Conservation (phyloP, 2,329 filamentous ascomycete species). For the Colletotrichum nymphaeae region DNA sequence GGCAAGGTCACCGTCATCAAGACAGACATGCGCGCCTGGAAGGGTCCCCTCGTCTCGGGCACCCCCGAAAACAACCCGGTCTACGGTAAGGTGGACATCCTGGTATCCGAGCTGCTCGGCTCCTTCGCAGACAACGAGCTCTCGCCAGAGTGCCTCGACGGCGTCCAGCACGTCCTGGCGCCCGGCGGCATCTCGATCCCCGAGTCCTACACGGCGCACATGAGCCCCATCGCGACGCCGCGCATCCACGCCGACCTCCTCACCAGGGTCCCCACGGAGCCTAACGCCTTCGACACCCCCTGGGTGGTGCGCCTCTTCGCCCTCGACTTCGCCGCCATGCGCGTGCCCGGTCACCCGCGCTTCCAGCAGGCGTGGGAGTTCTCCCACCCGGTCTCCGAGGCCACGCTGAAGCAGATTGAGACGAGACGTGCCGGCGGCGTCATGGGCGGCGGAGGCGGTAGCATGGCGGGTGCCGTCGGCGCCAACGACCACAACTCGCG, state of each 20-base stretch:
- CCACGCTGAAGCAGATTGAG: conserved; percentile 66
- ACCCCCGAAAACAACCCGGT: conserved; percentile 56
- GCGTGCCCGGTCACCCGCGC: conserved; percentile 65
- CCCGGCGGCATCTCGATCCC: conserved; percentile 93
- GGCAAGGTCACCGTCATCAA: conserved; percentile 88
- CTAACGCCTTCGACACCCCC: conserved; percentile 85
- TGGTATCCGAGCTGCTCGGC: conserved; percentile 92
- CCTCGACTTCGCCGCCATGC: conserved; percentile 80
- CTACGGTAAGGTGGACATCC: conserved; percentile 83
- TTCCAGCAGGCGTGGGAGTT: conserved; percentile 87
- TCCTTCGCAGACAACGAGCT: conserved; percentile 98
- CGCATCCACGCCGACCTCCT: conserved; percentile 86
- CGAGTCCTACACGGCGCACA: conserved; percentile 89
- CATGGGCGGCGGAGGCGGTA: conserved; percentile 75
- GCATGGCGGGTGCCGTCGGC: conserved; percentile 80
- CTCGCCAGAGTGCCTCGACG: conserved; percentile 95
- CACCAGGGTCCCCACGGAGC: conserved; percentile 69
- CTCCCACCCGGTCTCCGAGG: conserved; percentile 75
- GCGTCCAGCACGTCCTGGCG: conserved; percentile 89
- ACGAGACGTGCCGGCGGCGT: conserved; percentile 72
- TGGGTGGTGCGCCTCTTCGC: conserved; percentile 95
- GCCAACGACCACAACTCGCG: conserved; percentile 93
- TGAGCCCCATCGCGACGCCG: conserved; percentile 92
- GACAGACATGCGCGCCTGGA: conserved; percentile 97
- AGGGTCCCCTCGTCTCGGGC: conserved; percentile 73